Base-by-base conservation (phyloP, 495 filamentous ascomycete genomes). In the Bathelium albidoporum region DNA sequence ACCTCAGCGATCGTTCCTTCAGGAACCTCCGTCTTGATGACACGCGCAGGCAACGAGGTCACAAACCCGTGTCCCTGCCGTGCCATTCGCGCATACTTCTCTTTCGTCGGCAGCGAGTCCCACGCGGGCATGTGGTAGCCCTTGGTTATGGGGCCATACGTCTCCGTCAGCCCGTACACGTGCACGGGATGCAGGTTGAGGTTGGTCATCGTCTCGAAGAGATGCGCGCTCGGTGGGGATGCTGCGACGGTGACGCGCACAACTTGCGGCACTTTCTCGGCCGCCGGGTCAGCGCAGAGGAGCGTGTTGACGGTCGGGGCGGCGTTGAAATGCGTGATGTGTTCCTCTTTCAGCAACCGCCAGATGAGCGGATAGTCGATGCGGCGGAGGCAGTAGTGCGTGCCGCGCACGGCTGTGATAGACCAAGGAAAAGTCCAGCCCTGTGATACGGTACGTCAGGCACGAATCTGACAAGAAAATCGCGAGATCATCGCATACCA, bases 231-330 rank as follows among this genome's bases (percentile, higher is more conserved):
- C 1, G 94, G 94, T 18, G 94, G 94, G 65, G 85, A 89, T 2
- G 94, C 94, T 34, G 94, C 94, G 22, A 98, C 95, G 1, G 90
- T 97, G 28, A 97, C 94, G 1, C 85, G 82, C 44, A 97, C 91
- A 2, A 85, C 85, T 7, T 83, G 73, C 1, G 85, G 80, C 3
- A 97, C 78, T 58, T 66, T 76, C 64, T 81, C 83, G 2, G 94
- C 94, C 68, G 89, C 83, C 43, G 81, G 75, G 0, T 86, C 80
- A 34, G 85, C 85, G 74, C 94, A 97, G 9, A 98, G 83, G 1
- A 97, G 76, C 0, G 91, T 98, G 74, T 97, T 97, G 53, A 98
- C 94, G 2, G 94, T 98, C 16, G 94, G 94, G 4, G 94, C 94
- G 4, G 94, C 94, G 70, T 91, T 93, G 80, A 92, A 97, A 75